A percentile compares a stretch with the other conserved stretches of the same genome.
phyloP scores from a whole-genome alignment of 164 flowering plant species.

The Hamamelis virginiana region DNA sequence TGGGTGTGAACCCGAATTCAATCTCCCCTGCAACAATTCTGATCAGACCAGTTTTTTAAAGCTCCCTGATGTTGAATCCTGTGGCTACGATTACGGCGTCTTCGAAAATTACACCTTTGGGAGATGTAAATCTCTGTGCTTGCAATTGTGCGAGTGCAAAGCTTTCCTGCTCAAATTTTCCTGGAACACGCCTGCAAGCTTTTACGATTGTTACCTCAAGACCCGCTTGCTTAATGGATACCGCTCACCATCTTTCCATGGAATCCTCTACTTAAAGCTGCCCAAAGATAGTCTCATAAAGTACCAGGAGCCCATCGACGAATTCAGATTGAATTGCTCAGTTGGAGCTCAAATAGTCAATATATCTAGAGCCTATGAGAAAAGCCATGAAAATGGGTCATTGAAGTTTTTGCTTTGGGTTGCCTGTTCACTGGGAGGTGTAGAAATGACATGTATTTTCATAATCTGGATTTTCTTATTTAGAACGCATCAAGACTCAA shows the following conservation, averaged over 20 bases:
- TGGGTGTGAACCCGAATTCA: slow-evolving; percentile 36
- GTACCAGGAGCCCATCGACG: background rate
- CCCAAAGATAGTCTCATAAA: background rate
- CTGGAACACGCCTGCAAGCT: background rate
- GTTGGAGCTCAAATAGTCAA: no score
- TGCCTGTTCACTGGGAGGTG: slow-evolving; percentile 4
- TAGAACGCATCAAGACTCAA: background rate
- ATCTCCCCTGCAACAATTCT: slow-evolving; percentile 5
- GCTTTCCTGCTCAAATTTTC: slow-evolving; percentile 15
- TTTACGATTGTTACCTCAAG: slow-evolving; percentile 22
- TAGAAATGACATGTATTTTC: slow-evolving; percentile 12
- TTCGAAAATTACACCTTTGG: background rate
- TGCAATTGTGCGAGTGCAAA: slow-evolving; percentile 8
- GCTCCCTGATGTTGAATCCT: slow-evolving; percentile 23
- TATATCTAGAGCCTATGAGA: slow-evolving; percentile 5
- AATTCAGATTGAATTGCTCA: background rate
- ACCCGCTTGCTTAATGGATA: slow-evolving; percentile 24
- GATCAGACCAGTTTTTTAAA: background rate
- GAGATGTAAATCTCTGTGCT: slow-evolving; percentile 13
- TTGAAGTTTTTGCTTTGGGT: slow-evolving; percentile 15
- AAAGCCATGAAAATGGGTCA: background rate
- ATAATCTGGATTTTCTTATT: slow-evolving; percentile 15
- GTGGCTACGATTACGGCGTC: slow-evolving; percentile 23
- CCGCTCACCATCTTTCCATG: slow-evolving; percentile 4
- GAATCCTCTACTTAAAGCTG: slow-evolving; percentile 4